Evolutionary conservation across 2,329 filamentous ascomycete species (phyloP).

Genomic region (Magnaporthiopsis rhizophila): DNA sequence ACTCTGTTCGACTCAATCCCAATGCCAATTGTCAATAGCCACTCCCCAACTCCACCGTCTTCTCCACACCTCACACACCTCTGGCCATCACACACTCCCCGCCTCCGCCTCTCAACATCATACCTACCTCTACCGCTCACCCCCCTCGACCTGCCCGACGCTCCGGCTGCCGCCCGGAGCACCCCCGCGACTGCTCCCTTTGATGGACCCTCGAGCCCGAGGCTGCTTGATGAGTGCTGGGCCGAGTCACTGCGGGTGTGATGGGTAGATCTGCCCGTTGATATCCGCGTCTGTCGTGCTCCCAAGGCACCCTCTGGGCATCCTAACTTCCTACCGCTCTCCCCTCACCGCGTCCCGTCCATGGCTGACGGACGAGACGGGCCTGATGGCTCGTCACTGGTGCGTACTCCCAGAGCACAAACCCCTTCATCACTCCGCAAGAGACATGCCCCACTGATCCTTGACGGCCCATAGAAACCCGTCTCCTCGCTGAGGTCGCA

Average conservation of each 20-base stretch:
- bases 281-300: conserved; percentile 1
- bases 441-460: neutral
- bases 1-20: neutral
- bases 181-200: neutral
- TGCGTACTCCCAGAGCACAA: conserved; percentile 30
- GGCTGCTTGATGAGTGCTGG: conserved; percentile 1
- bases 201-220: conserved; percentile 1
- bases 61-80: neutral
- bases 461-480: conserved; percentile 50
- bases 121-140: neutral
- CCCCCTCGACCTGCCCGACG: neutral
- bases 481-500: conserved; percentile 74
- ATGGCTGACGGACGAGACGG: conserved; percentile 38
- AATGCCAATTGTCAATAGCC: neutral
- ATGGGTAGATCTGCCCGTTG: conserved; percentile 7
- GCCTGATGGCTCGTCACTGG: conserved; percentile 70
- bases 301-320: conserved; percentile 1
- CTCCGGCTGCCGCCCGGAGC: neutral
- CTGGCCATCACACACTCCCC: neutral
- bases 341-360: conserved; percentile 31
- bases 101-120: neutral
- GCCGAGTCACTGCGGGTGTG: conserved; percentile 3
- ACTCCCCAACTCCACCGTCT: neutral
- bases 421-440: neutral
- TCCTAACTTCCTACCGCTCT: neutral